Percentiles rank a stretch among this genome's conserved stretches.
Conservation (phyloP, 768 basidiomycete species). For the Amanita rubescens region DNA sequence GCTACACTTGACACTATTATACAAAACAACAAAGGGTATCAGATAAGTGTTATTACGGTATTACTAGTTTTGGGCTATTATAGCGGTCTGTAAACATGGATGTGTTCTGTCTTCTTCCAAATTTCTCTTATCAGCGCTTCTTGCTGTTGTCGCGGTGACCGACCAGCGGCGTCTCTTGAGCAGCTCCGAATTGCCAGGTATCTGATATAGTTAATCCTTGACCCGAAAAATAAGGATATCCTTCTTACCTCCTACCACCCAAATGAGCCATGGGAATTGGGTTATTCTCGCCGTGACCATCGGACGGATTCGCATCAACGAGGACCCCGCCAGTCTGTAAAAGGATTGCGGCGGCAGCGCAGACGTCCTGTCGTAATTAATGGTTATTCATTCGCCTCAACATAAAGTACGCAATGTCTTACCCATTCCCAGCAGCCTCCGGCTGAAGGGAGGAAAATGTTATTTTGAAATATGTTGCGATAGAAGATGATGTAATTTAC, state of each 20-base stretch:
- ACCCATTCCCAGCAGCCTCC: conserved; percentile 22
- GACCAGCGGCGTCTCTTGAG: conserved; percentile 13
- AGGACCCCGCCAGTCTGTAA: conserved; percentile 20
- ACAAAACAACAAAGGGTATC: background rate
- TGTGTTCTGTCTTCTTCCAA: conserved; percentile 19
- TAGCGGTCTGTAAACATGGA: conserved; percentile 16
- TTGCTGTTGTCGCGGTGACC: conserved; percentile 14
- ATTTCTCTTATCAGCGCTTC: conserved; percentile 17
- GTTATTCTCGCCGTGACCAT: conserved; percentile 6
- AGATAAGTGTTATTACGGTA: background rate
- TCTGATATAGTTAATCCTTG: background rate
- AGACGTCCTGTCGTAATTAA: conserved; percentile 14
- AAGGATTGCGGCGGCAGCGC: conserved; percentile 17
- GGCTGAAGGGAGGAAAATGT: conserved; percentile 4
- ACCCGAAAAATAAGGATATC: background rate
- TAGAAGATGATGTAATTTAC: background rate
- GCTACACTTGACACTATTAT: background rate
- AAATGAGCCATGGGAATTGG: conserved; percentile 19
- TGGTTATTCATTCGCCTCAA: background rate
- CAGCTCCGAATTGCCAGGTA: conserved; percentile 19
- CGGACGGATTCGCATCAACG: conserved; percentile 18
- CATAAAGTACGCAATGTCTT: background rate
- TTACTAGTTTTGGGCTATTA: background rate
- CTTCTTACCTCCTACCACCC: conserved; percentile 13
- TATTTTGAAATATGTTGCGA: background rate